Percentiles rank a stretch among this genome's conserved stretches.
Evolutionary conservation across 495 filamentous ascomycete species (phyloP).

Genomic region (Podospora sp.): DNA sequence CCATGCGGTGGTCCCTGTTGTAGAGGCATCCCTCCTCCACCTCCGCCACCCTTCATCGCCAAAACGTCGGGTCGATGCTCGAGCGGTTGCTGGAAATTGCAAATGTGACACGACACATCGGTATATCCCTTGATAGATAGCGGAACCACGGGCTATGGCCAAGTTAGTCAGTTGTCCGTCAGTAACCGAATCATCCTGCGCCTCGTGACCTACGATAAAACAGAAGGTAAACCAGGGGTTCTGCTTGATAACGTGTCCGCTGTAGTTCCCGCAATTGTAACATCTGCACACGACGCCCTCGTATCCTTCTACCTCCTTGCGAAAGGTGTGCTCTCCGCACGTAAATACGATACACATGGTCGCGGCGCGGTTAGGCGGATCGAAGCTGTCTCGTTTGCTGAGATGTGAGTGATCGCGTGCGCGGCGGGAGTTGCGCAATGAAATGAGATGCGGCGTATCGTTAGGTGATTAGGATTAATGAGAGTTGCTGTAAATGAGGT

Average conservation of each 20-base stretch:
- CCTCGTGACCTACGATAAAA: constrained; percentile 48
- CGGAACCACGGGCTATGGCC: constrained; percentile 52
- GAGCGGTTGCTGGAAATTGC: constrained; percentile 59
- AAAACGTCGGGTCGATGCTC: constrained; percentile 55
- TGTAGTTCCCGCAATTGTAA: constrained; percentile 60
- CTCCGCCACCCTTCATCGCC: constrained; percentile 46
- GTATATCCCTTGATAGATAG: constrained; percentile 59
- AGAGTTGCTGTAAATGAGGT: neutral
- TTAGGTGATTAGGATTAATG: neutral
- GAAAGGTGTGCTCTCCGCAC: constrained; percentile 60
- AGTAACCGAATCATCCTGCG: constrained; percentile 16
- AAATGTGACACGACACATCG: constrained; percentile 56
- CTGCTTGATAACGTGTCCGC: constrained; percentile 53
- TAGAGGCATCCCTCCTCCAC: constrained; percentile 48
- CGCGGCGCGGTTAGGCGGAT: neutral
- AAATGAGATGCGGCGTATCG: neutral
- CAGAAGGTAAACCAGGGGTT: constrained; percentile 63
- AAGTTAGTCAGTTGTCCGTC: neutral
- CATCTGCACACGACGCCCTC: constrained; percentile 57
- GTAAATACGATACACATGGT: constrained; percentile 61
- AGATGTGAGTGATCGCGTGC: neutral
- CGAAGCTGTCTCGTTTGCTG: neutral
- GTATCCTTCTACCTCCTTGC: constrained; percentile 56
- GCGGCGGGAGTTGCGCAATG: neutral
- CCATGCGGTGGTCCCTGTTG: constrained; percentile 33